A percentile compares a stretch with the other conserved stretches of the same genome.
phyloP scores from a whole-genome alignment of 495 filamentous ascomycete species.

The Xylaria nigripes region DNA sequence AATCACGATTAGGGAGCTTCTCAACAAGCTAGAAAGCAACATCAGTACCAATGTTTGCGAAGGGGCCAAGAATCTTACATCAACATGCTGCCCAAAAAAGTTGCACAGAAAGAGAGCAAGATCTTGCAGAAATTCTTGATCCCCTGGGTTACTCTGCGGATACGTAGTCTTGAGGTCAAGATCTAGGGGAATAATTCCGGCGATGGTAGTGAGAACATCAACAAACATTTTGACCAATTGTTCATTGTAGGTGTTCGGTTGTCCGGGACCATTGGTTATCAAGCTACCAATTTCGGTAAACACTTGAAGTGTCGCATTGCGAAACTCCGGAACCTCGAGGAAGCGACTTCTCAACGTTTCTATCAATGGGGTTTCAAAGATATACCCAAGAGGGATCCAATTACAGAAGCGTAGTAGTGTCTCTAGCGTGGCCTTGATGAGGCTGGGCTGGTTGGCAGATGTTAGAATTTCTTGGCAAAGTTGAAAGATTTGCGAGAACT shows the following conservation, averaged over 20 bases:
- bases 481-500: conserved; percentile 96
- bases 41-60: conserved; percentile 15
- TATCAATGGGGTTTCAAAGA: conserved; percentile 95
- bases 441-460: conserved; percentile 75
- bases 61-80: conserved; percentile 47
- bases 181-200: conserved; percentile 80
- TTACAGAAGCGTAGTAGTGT: conserved; percentile 93
- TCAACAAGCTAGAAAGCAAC: conserved; percentile 66
- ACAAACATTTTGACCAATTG: conserved; percentile 96
- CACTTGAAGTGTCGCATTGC: conserved; percentile 93
- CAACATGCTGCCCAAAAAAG: conserved; percentile 87
- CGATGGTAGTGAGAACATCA: conserved; percentile 79
- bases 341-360: conserved; percentile 87
- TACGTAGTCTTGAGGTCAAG: conserved; percentile 87
- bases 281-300: conserved; percentile 94
- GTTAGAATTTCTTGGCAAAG: conserved; percentile 89
- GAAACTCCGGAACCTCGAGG: conserved; percentile 82
- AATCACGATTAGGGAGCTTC: conserved; percentile 88
- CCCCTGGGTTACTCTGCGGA: conserved; percentile 76
- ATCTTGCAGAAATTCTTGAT: conserved; percentile 97
- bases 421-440: conserved; percentile 90
- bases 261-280: conserved; percentile 56
- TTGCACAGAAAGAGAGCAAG: conserved; percentile 91
- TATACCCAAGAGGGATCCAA: conserved; percentile 97
- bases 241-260: conserved; percentile 75